A percentile compares a stretch with the other conserved stretches of the same genome.
Conservation (phyloP, 805 yeast species). For the Saccharomycopsis selenospora region DNA sequence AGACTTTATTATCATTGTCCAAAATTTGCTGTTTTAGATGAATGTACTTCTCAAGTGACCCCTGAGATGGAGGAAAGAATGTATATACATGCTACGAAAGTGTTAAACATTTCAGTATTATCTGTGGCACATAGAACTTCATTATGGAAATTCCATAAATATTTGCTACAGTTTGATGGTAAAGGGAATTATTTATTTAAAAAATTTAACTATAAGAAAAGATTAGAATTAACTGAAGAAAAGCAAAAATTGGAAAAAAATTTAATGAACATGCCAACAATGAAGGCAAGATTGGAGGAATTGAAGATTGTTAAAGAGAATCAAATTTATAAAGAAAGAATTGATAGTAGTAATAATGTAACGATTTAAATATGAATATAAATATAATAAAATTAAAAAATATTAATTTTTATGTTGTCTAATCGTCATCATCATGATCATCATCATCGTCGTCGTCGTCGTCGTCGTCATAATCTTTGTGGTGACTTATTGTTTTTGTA, state of each 20-base stretch:
- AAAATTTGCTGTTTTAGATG: slow-evolving; percentile 89
- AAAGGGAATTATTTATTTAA: slow-evolving; percentile 59
- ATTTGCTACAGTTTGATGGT: slow-evolving; percentile 80
- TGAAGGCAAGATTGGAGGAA: slow-evolving; percentile 60
- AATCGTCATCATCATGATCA: too few relatives aligned
- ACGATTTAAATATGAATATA: too few relatives aligned
- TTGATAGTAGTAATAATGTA: too few relatives aligned
- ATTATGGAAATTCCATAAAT: slow-evolving; percentile 85
- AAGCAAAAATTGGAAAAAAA: slow-evolving; percentile 60
- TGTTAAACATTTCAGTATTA: slow-evolving; percentile 68
- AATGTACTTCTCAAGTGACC: slow-evolving; percentile 91
- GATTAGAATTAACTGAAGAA: slow-evolving; percentile 74
- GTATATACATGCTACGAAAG: slow-evolving; percentile 70
- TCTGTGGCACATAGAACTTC: slow-evolving; percentile 93
- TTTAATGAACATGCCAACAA: slow-evolving; percentile 60
- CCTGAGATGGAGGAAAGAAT: slow-evolving; percentile 85
- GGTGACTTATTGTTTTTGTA: too few relatives aligned
- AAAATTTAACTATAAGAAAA: slow-evolving; percentile 61
- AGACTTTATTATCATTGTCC: slow-evolving; percentile 87
- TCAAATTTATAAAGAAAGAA: slow-evolving; percentile 3
- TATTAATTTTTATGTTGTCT: too few relatives aligned
- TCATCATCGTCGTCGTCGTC: too few relatives aligned
- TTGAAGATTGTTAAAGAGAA: slow-evolving; percentile 43
- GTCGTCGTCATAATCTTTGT: too few relatives aligned
- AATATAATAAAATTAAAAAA: too few relatives aligned